Conservation (phyloP, 805 yeast genomes). For the Zygosaccharomyces gambellarensis region DNA sequence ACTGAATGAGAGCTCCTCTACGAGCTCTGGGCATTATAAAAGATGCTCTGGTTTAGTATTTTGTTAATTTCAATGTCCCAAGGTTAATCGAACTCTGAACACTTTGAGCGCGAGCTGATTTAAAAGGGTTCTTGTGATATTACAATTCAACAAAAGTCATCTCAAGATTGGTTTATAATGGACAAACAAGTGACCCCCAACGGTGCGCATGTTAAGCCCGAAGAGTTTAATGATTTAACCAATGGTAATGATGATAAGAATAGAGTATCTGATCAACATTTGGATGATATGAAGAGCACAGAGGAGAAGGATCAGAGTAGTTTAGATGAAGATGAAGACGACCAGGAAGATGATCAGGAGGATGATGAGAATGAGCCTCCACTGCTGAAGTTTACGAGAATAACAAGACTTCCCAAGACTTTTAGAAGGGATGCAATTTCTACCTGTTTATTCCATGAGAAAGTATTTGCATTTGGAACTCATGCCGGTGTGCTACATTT, state of each 20-base stretch:
- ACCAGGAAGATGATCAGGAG: constrained; percentile 35
- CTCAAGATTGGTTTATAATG: constrained; percentile 1
- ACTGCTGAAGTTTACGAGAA: constrained; percentile 64
- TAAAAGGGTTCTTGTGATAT: background rate
- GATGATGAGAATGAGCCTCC: constrained; percentile 64
- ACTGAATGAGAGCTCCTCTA: constrained; percentile 49
- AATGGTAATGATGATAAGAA: background rate
- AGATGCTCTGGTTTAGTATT: background rate
- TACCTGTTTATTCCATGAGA: constrained; percentile 54
- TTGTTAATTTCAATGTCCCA: background rate
- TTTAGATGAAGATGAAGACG: constrained; percentile 32
- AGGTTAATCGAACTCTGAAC: background rate
- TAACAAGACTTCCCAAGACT: constrained; percentile 60
- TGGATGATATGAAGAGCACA: background rate
- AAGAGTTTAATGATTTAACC: background rate
- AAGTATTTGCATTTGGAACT: constrained; percentile 74
- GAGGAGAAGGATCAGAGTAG: constrained; percentile 18
- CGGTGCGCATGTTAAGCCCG: background rate
- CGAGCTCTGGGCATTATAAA: constrained; percentile 48
- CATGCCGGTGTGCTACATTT: constrained; percentile 81
- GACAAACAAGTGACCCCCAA: background rate
- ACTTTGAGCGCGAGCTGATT: constrained; percentile 1
- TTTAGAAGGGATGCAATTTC: constrained; percentile 76
- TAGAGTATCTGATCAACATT: background rate
- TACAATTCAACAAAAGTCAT: background rate